phyloP scores from a whole-genome alignment of 2,329 filamentous ascomycete species.

The Penicillium olsonii region DNA sequence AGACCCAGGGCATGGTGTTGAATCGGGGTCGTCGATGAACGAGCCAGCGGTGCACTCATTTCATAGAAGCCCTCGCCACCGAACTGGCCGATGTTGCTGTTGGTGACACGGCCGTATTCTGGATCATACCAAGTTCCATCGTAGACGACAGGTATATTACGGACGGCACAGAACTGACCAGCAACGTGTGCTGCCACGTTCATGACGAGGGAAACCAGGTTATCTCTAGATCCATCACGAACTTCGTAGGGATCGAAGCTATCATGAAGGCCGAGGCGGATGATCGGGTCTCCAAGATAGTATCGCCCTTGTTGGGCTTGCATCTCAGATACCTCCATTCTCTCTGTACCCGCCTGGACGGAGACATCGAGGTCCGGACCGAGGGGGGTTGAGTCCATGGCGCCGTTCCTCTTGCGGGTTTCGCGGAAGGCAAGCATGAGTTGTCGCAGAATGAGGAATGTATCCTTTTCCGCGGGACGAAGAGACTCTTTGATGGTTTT shows the following conservation, averaged over 20 bases:
- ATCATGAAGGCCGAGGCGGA: constrained; percentile 33
- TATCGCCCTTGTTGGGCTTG: constrained; percentile 34
- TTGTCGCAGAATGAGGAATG: constrained; percentile 37
- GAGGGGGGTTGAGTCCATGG: constrained; percentile 35
- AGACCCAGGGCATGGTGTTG: constrained; percentile 55
- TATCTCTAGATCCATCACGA: constrained; percentile 38
- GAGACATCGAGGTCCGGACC: constrained; percentile 22
- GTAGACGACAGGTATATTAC: constrained; percentile 39
- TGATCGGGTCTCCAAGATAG: constrained; percentile 46
- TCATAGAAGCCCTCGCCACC: constrained; percentile 42
- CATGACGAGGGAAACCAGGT: constrained; percentile 55
- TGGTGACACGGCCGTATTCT: constrained; percentile 43
- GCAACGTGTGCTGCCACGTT: constrained; percentile 50
- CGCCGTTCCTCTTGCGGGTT: constrained; percentile 40
- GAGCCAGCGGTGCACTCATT: constrained; percentile 37
- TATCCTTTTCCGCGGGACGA: constrained; percentile 36
- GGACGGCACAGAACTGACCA: constrained; percentile 37
- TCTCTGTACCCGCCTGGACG: constrained; percentile 26
- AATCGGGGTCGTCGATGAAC: constrained; percentile 50
- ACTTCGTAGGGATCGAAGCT: constrained; percentile 38
- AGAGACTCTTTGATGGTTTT: constrained; percentile 29
- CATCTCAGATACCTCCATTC: constrained; percentile 30
- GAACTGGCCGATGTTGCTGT: constrained; percentile 44
- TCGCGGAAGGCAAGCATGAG: constrained; percentile 43
- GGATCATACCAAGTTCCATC: constrained; percentile 41